Evolutionary conservation across 108 stramenopile genomes (phyloP), one percentile per base, ranked within the genome.

Genomic region (Parmales sp.): DNA sequence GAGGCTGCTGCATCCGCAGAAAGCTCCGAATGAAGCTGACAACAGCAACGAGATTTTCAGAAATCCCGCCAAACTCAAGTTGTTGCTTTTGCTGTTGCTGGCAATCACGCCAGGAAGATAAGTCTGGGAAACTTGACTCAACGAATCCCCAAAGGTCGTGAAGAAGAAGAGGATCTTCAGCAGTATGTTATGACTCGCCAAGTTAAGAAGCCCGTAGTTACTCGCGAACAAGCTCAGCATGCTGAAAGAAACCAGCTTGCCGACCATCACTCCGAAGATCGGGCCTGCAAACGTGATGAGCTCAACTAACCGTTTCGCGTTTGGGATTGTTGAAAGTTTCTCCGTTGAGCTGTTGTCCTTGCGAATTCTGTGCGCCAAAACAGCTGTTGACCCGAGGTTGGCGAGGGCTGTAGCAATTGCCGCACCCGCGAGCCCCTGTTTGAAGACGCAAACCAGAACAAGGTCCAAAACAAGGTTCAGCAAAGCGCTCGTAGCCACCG

Each of bases 121-220:
- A 18, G 87, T 86, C 72, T 96, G 95, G 16, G 90, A 87, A 1
- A 88, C 78, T 69, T 91, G 90, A 23, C 79, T 72, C 4, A 95
- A 26, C 1, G 90, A 82, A 71, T 97, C 93, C 5, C 93, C 94
- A 63, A 92, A 88, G 13, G 90, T 94, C 7, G 73, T 77, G 77
- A 89, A 94, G 74, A 95, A 94, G 80, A 93, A 95, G 78, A 91
- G 95, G 37, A 95, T 70, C 43, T 89, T 68, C 80, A 92, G 81
- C 76, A 90, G 76, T 39, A 95, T 85, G 65, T 88, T 90, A 71
- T 92, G 90, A 44, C 85, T 78, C 9, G 93, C 91, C 65, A 95
- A 65, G 13, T 81, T 54, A 3, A 87, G 51, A 63, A 90, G 70
- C 1, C 93, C 91, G 76, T 89, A 87, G 63, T 64, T 68, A 3